Evolutionary conservation across 805 yeast genomes (phyloP).

Genomic region (Clavispora carvajalis): DNA sequence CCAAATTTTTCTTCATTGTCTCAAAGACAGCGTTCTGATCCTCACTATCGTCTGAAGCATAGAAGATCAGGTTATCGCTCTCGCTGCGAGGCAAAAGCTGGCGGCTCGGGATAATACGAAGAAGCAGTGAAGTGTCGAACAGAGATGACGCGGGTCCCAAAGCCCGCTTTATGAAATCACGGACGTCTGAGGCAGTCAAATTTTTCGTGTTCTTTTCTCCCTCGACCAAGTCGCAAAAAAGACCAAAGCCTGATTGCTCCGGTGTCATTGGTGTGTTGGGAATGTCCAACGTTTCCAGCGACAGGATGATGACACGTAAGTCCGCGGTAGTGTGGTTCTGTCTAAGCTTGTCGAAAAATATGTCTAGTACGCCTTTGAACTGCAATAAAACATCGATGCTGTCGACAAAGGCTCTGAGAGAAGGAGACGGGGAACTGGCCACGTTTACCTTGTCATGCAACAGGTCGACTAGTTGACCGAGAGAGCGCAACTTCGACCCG

Average conservation of each 20-base stretch:
- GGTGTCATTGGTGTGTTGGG: constrained; percentile 10
- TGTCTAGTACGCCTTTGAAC: constrained; percentile 2
- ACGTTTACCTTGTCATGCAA: background rate
- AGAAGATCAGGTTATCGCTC: constrained; percentile 11
- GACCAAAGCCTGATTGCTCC: constrained; percentile 4
- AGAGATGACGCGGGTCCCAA: background rate
- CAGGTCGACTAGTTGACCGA: constrained; percentile 4
- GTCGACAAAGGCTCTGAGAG: constrained; percentile 2
- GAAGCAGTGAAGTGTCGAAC: constrained; percentile 5
- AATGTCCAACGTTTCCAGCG: constrained; percentile 4
- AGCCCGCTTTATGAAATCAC: constrained; percentile 4
- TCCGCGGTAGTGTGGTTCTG: constrained; percentile 8
- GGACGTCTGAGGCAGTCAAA: constrained; percentile 12
- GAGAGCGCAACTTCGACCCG: constrained; percentile 2
- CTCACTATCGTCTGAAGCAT: constrained; percentile 18
- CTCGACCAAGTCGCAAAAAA: constrained; percentile 7
- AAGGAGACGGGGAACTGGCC: constrained; percentile 1
- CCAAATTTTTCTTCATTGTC: constrained; percentile 17
- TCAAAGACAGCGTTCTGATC: constrained; percentile 21
- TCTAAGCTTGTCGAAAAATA: background rate
- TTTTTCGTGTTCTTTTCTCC: constrained; percentile 9
- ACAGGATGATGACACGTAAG: constrained; percentile 2
- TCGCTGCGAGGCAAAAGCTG: constrained; percentile 11
- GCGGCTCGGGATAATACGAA: constrained; percentile 12
- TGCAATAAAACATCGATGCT: constrained; percentile 5